Evolutionary conservation across 2,329 filamentous ascomycete species (phyloP).

Genomic region (Talaromyces sp.): DNA sequence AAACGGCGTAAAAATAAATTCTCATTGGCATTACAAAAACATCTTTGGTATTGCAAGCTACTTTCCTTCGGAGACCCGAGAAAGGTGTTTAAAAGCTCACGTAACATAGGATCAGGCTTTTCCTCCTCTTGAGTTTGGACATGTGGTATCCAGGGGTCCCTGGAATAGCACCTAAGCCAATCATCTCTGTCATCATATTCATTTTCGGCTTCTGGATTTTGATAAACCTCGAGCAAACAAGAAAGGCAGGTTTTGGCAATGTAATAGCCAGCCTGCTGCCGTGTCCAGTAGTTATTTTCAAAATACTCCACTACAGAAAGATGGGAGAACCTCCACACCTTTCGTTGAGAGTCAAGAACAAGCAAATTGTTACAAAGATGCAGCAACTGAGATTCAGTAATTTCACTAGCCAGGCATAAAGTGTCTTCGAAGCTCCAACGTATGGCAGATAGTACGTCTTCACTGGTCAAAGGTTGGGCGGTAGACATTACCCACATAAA

Average conservation of each 20-base stretch:
- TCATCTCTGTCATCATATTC: neutral
- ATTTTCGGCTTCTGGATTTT: neutral
- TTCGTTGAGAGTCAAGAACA: conserved; percentile 15
- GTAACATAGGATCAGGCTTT: neutral
- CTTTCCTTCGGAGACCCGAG: neutral
- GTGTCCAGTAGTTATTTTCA: conserved; percentile 14
- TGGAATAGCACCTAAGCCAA: neutral
- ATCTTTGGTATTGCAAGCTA: neutral
- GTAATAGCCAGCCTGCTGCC: neutral
- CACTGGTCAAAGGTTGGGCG: conserved; percentile 10
- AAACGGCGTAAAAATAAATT: too few relatives aligned
- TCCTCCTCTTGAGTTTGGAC: neutral
- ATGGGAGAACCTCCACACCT: conserved; percentile 20
- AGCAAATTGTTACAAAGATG: conserved; percentile 22
- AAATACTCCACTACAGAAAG: conserved; percentile 24
- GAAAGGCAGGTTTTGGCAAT: conserved; percentile 1
- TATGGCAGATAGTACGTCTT: conserved; percentile 14
- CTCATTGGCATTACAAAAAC: neutral
- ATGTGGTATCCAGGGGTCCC: neutral
- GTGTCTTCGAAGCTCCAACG: conserved; percentile 12
- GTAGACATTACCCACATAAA: conserved; percentile 22
- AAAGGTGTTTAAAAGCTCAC: neutral
- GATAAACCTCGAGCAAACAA: neutral
- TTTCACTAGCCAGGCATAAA: neutral
- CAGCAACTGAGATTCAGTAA: conserved; percentile 11